Base-by-base conservation (phyloP, 2,329 filamentous ascomycete species). In the Sclerotinia spermophila region DNA sequence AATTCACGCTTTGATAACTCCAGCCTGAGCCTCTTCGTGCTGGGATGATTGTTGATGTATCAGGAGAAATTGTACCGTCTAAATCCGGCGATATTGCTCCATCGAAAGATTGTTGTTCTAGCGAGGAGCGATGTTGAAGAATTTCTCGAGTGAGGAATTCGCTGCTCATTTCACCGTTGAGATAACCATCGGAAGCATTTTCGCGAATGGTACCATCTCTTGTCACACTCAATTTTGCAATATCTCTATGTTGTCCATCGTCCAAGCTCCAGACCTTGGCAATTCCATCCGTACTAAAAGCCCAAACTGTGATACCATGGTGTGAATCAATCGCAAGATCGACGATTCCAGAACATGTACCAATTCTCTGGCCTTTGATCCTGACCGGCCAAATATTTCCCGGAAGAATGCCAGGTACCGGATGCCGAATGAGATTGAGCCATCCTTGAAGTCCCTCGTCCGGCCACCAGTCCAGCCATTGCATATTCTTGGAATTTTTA, bases 301-400 rank as follows among this genome's bases (percentile, higher is more conserved):
- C 84, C 84, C 85, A 87, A n/a, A 88, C 79, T 0, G 81, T 79
- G 42, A 86, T 80, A 30, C 82, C 80, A 42, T 75, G 81, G 64
- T 73, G 80, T 72, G 80, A 85, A 76, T 82, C 80, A 21, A 88
- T 76, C 0, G 84, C 81, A 15, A 89, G 73, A 72, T 87, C 86
- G 35, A 85, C 84, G 4, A 86, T 75, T 11, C 80, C 81, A 4
- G 79, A 74, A 33, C 86, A 78, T 2, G 72, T 80, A 0, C 82
- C 85, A 65, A 88, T 82, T 72, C 83, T 78, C 64, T 82, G 83
- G 13, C 86, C 86, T 21, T 80, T 79, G 4, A 88, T 80, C 67
- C 81, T 80, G 15, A 87, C 77, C 5, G 85, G 85, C 84, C 85
- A 86, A n/a, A 75, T 62, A 48, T 71, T 75, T 64, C 74, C 68